Evolutionary conservation across 2,329 filamentous ascomycete species (phyloP).

Genomic region (Exophiala sp.): DNA sequence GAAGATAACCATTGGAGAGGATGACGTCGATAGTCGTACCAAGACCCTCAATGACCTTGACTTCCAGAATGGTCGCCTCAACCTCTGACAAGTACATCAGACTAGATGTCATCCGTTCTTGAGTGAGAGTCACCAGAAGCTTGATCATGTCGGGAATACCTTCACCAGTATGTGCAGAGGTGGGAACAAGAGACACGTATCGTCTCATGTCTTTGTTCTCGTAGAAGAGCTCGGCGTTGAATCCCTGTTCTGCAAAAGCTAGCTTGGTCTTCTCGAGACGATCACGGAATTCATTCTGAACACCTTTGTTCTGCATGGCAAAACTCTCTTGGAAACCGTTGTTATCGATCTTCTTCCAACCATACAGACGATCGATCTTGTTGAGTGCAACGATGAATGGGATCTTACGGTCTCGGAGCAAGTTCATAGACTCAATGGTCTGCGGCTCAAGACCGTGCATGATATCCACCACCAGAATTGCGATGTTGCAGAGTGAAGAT

Average conservation of each 20-base stretch:
- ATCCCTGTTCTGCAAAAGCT: constrained; percentile 91
- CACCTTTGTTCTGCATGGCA: constrained; percentile 82
- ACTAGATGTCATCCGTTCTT: constrained; percentile 94
- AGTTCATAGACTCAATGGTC: constrained; percentile 93
- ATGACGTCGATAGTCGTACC: constrained; percentile 98
- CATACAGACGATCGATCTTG: constrained; percentile 99
- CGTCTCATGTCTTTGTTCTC: constrained; percentile 97
- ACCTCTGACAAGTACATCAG: constrained; percentile 99
- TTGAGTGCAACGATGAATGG: constrained; percentile 98
- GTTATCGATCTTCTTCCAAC: constrained; percentile 98
- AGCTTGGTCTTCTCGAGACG: constrained; percentile 87
- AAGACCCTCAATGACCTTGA: constrained; percentile 98
- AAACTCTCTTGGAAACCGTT: constrained; percentile 96
- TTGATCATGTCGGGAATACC: constrained; percentile 99
- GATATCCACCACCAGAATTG: constrained; percentile 97
- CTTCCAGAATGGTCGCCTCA: constrained; percentile 94
- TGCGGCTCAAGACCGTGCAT: constrained; percentile 99
- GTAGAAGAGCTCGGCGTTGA: constrained; percentile 95
- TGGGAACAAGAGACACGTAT: constrained; percentile 92
- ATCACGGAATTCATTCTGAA: constrained; percentile 91
- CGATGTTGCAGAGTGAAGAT: constrained; percentile 98
- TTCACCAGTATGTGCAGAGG: constrained; percentile 97
- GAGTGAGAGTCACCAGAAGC: constrained; percentile 84
- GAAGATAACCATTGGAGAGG: constrained; percentile 88
- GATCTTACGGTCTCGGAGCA: constrained; percentile 89